These are phyloP conservation scores for Baorangia bicolor DNA, from an alignment of 768 basidiomycete genomes.

Conservation along the genomic window DNA sequence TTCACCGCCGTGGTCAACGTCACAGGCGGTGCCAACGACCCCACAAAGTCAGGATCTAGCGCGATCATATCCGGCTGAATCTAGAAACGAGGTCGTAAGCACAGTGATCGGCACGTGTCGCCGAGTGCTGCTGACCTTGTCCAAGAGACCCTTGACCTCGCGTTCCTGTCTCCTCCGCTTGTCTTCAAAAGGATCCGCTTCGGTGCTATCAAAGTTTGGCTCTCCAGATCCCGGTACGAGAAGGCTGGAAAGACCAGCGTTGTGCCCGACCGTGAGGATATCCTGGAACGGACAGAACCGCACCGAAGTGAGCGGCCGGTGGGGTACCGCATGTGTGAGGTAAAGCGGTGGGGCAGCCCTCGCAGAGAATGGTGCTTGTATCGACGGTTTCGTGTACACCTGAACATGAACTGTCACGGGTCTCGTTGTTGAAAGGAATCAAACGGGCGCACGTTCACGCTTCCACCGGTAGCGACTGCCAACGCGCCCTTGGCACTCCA, in stretches of 20 bases:
- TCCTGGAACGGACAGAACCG: constrained; percentile 92
- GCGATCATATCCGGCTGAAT: constrained; percentile 93
- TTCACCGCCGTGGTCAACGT: constrained; percentile 54
- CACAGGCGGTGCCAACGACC: constrained; percentile 60
- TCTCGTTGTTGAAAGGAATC: not conserved
- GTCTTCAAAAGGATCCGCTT: constrained; percentile 94
- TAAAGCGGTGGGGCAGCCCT: constrained; percentile 75
- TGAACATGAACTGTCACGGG: constrained; percentile 24
- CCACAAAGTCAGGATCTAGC: constrained; percentile 75
- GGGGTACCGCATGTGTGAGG: constrained; percentile 82
- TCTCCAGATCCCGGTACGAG: constrained; percentile 93
- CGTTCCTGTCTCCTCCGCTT: constrained; percentile 78
- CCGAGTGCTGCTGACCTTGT: constrained; percentile 65
- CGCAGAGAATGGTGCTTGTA: constrained; percentile 52
- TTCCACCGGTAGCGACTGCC: constrained; percentile 79
- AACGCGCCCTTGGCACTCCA: constrained; percentile 88
- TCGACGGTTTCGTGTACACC: constrained; percentile 72
- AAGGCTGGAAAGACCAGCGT: constrained; percentile 75
- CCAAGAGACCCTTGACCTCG: constrained; percentile 86
- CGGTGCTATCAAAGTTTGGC: constrained; percentile 89
- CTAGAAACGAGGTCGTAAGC: constrained; percentile 35
- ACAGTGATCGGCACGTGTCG: no score
- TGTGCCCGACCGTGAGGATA: constrained; percentile 76
- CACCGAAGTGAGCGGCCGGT: constrained; percentile 69
- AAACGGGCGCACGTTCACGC: constrained; percentile 63